Percentiles rank a stretch among this genome's conserved stretches.
Evolutionary conservation across 495 filamentous ascomycete species (phyloP).

Genomic region (Lasiosphaeriaceae sp.): DNA sequence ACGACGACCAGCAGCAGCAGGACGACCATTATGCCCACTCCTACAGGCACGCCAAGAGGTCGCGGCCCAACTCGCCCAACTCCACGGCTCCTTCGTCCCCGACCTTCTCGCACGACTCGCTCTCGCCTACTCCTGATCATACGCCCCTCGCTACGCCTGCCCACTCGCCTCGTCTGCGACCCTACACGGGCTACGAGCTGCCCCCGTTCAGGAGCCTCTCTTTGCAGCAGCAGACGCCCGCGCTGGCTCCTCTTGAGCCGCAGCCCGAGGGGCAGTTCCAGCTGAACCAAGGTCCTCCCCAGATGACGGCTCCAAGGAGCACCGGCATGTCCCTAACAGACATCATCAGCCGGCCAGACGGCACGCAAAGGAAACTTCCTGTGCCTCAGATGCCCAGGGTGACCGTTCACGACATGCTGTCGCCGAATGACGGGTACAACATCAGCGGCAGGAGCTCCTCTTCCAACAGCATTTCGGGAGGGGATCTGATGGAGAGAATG

Average conservation of each 20-base stretch:
- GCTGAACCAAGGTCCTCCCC: constrained; percentile 29
- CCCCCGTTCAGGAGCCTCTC: constrained; percentile 87
- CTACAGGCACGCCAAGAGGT: constrained; percentile 72
- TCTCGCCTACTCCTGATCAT: constrained; percentile 94
- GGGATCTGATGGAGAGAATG: constrained; percentile 38
- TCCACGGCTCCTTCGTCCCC: constrained; percentile 95
- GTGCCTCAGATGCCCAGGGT: constrained; percentile 87
- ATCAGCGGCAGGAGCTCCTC: constrained; percentile 46
- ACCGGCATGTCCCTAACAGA: constrained; percentile 77
- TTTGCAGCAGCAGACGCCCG: constrained; percentile 73
- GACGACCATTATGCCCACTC: constrained; percentile 61
- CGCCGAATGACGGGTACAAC: constrained; percentile 57
- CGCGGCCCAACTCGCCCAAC: constrained; percentile 86
- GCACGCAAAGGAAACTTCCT: constrained; percentile 88
- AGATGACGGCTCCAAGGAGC: constrained; percentile 39
- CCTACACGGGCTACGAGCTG: constrained; percentile 64
- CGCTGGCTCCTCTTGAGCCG: constrained; percentile 89
- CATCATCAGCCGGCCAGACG: constrained; percentile 85
- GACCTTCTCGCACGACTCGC: constrained; percentile 95
- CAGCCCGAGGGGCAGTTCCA: constrained; percentile 50
- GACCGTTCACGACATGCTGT: constrained; percentile 81
- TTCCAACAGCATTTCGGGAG: constrained; percentile 43
- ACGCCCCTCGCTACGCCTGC: constrained; percentile 93
- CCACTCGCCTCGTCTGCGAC: constrained; percentile 88
- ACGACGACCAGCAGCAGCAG: constrained; percentile 62